Evolutionary conservation across 2,329 filamentous ascomycete genomes (phyloP).

Genomic region (Aspergillus pseudoterreus): DNA sequence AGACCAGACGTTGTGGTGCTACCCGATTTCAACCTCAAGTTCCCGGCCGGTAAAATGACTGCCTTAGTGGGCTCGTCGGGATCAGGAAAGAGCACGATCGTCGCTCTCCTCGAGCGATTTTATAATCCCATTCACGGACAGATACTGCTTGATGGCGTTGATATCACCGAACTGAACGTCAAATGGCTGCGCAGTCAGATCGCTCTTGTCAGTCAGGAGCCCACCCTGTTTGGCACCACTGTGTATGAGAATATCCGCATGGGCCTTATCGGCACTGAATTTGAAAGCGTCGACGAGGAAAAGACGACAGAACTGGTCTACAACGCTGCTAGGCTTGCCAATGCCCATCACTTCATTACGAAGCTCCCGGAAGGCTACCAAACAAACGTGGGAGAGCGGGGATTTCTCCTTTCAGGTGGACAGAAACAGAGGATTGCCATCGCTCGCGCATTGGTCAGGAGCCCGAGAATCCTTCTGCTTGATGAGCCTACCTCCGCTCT

Average conservation of each 20-base stretch:
- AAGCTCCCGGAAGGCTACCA: constrained; percentile 73
- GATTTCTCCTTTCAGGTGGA: constrained; percentile 78
- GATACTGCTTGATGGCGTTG: constrained; percentile 59
- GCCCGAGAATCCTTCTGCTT: constrained; percentile 77
- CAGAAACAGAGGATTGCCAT: constrained; percentile 90
- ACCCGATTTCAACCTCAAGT: constrained; percentile 13
- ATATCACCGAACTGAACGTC: constrained; percentile 55
- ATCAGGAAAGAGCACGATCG: constrained; percentile 28
- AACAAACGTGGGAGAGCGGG: constrained; percentile 81
- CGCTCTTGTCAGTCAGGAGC: constrained; percentile 20
- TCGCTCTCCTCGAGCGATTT: constrained; percentile 57
- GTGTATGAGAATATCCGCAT: constrained; percentile 25
- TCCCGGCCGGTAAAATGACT: constrained; percentile 48
- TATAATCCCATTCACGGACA: constrained; percentile 62
- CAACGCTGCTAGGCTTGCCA: neutral
- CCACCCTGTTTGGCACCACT: constrained; percentile 19
- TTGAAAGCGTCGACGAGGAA: too few relatives aligned
- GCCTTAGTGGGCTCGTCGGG: constrained; percentile 53
- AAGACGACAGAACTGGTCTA: too few relatives aligned
- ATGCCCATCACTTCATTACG: constrained; percentile 73
- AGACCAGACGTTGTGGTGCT: constrained; percentile 15
- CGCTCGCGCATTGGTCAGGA: constrained; percentile 71
- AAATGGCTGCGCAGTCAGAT: constrained; percentile 19
- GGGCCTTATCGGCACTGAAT: too few relatives aligned
- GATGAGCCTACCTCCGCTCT: constrained; percentile 88